Base-by-base conservation (phyloP, 2,329 filamentous ascomycete species). In the Penicillium sp. region DNA sequence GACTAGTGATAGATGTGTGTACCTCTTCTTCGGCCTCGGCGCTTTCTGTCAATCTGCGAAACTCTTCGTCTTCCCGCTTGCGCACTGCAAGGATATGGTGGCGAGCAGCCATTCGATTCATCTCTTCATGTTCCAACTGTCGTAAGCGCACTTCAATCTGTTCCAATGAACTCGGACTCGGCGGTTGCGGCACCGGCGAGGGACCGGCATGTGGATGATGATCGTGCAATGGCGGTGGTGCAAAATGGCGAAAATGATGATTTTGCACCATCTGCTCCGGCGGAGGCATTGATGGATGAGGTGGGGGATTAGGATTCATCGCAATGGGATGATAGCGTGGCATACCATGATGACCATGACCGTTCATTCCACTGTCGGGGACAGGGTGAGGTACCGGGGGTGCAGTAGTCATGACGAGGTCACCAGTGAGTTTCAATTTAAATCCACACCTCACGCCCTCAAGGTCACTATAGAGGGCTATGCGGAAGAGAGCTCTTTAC, bases 21-120 rank as follows among this genome's bases (percentile, higher is more conserved):
- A 74, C 72, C 67, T 73, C 70, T 66, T 74, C 71, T 58, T 74
- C 71, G 10, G 61, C 65, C 53, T 74, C 71, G 9, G 71, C 71
- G 59, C 62, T 65, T 52, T 73, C 70, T 2, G 71, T 72, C 62
- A 73, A 63, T 59, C 67, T 64, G 51, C 70, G 68, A 42, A 74
- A 74, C 36, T 73, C 71, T 36, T 74, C 72, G 47, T 74, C 71
- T 50, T 74, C 71, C 13, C 69, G 69, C 55, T 72, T 73, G 38
- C 71, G 67, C 24, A 72, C 60, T 12, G 68, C 65, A 46, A 74
- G 63, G 29, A 72, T 54, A 45, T 71, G 69, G 44, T 64, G 70
- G 45, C 71, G 69, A 45, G 70, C 62, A 13, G 70, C 70, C 62
- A 70, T 71, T 24, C 71, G 70, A 31, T 62, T 62, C 48, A 69